Evolutionary conservation across 1,139 yeast genomes (phyloP), one percentile per base, ranked within the genome.

Genomic region (Dujonia santamariae): DNA sequence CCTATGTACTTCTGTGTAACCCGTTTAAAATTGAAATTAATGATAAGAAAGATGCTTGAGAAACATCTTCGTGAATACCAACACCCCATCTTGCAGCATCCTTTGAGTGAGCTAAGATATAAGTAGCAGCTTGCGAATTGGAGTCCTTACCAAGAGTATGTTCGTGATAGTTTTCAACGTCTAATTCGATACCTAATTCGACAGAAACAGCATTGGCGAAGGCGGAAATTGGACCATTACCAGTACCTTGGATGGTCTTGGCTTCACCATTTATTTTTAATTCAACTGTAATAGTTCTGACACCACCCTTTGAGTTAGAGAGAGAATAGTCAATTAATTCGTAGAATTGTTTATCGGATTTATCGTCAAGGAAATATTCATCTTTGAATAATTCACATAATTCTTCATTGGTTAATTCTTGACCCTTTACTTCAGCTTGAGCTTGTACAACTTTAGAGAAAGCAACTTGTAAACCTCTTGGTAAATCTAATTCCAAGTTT

Each of bases 211-310:
- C 96, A 59, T 86, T 81, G 14, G 83, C 72, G 59, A 88, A 81
- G 2, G 97, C 85, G 18, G 97, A 92, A 48, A 92, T 83, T 42
- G 96, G 97, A 60, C 97, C 98, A 56, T 92, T 92, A 57, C 97
- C 97, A 32, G 64, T 59, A 47, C 97, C 97, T 32, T 60, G 56
- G 27, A 86, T 67, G 30, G 61, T 59, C 35, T 70, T 57, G 14
- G 56, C 42, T 39, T 67, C 55, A 37, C 80, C 87, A 38, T 74
- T 67, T 31, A 72, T 56, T 29, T 67, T 68, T 37, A 69, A 50
- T 13, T 56, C 61, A 4, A 68, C 72, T 22, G 53, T 57, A 22
- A 69, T 57, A 28, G 58, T 53, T 45, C 65, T 60, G 6, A 47
- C 42, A 11, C 62, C 63, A 30, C 53, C 54, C 23, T 50, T 49